These are phyloP conservation scores for Sclerotinia minor DNA, from an alignment of 2,329 filamentous ascomycete genomes.

Conservation along the genomic window DNA sequence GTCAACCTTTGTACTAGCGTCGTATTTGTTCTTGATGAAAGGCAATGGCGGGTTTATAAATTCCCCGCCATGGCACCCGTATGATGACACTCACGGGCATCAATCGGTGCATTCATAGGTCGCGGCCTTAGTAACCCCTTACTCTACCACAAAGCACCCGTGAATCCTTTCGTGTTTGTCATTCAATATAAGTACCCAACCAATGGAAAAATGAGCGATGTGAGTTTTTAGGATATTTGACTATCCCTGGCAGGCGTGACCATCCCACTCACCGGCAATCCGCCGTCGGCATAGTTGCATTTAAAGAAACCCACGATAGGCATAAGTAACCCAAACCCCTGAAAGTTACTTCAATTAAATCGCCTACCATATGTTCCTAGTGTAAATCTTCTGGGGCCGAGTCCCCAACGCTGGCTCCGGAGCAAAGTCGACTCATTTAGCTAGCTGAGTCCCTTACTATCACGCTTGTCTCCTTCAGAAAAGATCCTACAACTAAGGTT, in stretches of 20 bases:
- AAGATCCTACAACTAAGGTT: constrained; percentile 38
- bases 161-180: background rate
- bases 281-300: background rate
- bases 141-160: background rate
- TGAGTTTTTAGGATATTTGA: constrained; percentile 29
- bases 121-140: background rate
- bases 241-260: constrained; percentile 48
- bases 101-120: background rate
- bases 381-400: constrained; percentile 51
- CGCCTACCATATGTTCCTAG: background rate
- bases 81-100: no score
- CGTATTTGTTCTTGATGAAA: background rate
- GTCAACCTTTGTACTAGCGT: constrained; percentile 1
- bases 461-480: constrained; percentile 60
- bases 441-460: constrained; percentile 51
- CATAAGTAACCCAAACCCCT: background rate
- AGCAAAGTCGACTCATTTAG: constrained; percentile 49
- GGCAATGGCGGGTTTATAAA: background rate
- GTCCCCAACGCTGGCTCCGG: constrained; percentile 59
- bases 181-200: background rate
- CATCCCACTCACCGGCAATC: constrained; percentile 47
- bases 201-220: no score
- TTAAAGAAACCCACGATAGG: background rate
- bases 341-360: background rate
- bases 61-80: background rate